These are phyloP conservation scores for Amauroascus verrucosus DNA, from an alignment of 2,329 filamentous ascomycete genomes.

Conservation along the genomic window DNA sequence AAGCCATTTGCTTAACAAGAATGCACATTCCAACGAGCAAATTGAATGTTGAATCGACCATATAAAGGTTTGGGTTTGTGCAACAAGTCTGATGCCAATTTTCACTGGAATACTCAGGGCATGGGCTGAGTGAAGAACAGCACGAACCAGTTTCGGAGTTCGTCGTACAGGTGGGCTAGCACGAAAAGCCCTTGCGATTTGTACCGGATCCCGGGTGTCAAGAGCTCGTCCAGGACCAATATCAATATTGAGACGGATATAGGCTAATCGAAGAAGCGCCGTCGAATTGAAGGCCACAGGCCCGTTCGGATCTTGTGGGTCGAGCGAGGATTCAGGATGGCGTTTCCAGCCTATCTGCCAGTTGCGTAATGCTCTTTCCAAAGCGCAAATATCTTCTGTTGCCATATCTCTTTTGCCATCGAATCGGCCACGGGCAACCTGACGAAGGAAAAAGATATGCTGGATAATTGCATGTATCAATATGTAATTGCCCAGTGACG, in stretches of 20 bases:
- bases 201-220: conserved; percentile 37
- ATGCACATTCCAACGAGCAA: conserved; percentile 45
- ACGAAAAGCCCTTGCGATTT: conserved; percentile 38
- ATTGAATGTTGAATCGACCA: conserved; percentile 48
- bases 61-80: conserved; percentile 44
- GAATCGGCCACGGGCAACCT: conserved; percentile 37
- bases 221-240: conserved; percentile 40
- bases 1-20: conserved; percentile 39
- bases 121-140: conserved; percentile 44
- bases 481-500: conserved; percentile 45
- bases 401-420: conserved; percentile 32
- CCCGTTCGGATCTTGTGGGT: conserved; percentile 43
- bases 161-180: conserved; percentile 36
- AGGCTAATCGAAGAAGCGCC: conserved; percentile 39
- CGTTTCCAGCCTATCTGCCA: conserved; percentile 47
- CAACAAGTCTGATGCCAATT: conserved; percentile 44
- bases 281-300: conserved; percentile 46
- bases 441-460: conserved; percentile 45
- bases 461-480: conserved; percentile 46
- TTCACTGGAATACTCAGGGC: conserved; percentile 46
- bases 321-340: conserved; percentile 43
- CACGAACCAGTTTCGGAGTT: conserved; percentile 40
- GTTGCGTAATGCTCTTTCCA: conserved; percentile 40
- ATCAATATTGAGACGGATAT: conserved; percentile 40
- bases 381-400: conserved; percentile 37